Evolutionary conservation across 352 stramenopile genomes (phyloP).

Genomic region (Phytophthora hibernalis): DNA sequence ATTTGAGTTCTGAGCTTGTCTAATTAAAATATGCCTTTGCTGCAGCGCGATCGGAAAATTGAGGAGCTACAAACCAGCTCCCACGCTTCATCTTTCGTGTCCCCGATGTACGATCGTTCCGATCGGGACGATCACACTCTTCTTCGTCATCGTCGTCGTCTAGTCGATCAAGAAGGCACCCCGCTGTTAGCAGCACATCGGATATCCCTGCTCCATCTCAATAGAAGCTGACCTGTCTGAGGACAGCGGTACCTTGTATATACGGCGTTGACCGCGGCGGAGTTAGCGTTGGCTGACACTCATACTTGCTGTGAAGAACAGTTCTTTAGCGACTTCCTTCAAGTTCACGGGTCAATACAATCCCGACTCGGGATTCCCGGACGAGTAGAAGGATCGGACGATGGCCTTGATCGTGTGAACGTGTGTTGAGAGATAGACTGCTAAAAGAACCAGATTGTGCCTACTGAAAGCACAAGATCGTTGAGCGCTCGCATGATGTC

Average conservation of each 20-base stretch:
- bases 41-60: constrained; percentile 56
- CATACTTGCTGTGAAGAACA: no score
- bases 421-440: no score
- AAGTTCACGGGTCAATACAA: no score
- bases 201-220: constrained; percentile 14
- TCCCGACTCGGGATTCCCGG: no score
- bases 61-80: constrained; percentile 55
- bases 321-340: no score
- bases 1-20: not conserved
- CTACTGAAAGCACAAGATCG: no score
- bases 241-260: not conserved
- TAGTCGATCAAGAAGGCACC: constrained; percentile 29
- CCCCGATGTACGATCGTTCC: constrained; percentile 34
- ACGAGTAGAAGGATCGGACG: no score
- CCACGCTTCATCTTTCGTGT: constrained; percentile 53
- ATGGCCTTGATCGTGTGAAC: no score
- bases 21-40: not conserved
- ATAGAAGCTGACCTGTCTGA: constrained; percentile 14
- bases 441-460: no score
- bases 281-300: no score
- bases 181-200: not conserved
- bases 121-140: constrained; percentile 35
- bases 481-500: no score
- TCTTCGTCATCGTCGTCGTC: constrained; percentile 50
- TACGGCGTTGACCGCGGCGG: no score